Percentiles rank a stretch among this genome's conserved stretches.
These are phyloP conservation scores for Xylariales sp. DNA, from an alignment of 2,329 filamentous ascomycete species.

Conservation along the genomic window DNA sequence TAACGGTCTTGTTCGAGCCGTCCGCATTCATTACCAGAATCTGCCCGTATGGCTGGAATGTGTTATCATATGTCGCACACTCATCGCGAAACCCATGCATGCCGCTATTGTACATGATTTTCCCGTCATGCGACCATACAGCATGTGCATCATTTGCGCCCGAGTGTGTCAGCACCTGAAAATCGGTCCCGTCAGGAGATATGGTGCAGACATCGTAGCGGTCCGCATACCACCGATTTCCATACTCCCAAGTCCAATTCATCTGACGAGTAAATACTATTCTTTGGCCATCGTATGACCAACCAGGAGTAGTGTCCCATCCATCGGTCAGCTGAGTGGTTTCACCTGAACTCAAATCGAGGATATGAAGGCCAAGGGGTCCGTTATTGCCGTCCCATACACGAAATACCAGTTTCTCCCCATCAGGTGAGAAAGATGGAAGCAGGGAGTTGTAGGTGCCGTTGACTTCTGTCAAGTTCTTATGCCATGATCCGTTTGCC, in stretches of 20 bases:
- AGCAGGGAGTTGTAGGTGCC: conserved; percentile 32
- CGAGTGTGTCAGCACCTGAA: conserved; percentile 26
- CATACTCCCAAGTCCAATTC: conserved; percentile 10
- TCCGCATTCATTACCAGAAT: conserved; percentile 38
- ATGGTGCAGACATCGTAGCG: conserved; percentile 38
- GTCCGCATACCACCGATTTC: conserved; percentile 17
- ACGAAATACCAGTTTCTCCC: conserved; percentile 30
- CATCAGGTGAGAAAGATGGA: conserved; percentile 32
- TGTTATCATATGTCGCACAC: conserved; percentile 33
- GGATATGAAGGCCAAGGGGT: conserved; percentile 27
- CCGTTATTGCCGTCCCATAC: conserved; percentile 12
- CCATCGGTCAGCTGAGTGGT: conserved; percentile 25
- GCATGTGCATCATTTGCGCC: conserved; percentile 38
- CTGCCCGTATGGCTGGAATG: too few species aligned
- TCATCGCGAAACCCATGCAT: conserved; percentile 40
- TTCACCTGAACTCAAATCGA: conserved; percentile 18
- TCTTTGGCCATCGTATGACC: conserved; percentile 30
- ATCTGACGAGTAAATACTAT: conserved; percentile 34
- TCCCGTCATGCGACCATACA: conserved; percentile 35
- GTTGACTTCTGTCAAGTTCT: conserved; percentile 25
- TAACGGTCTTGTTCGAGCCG: conserved; percentile 25
- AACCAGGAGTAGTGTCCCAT: conserved; percentile 34
- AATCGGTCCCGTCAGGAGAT: conserved; percentile 31
- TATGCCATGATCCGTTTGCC: conserved; percentile 8
- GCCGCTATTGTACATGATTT: conserved; percentile 34